Evolutionary conservation across 2,329 filamentous ascomycete species (phyloP).

Genomic region (Fusarium sp.): DNA sequence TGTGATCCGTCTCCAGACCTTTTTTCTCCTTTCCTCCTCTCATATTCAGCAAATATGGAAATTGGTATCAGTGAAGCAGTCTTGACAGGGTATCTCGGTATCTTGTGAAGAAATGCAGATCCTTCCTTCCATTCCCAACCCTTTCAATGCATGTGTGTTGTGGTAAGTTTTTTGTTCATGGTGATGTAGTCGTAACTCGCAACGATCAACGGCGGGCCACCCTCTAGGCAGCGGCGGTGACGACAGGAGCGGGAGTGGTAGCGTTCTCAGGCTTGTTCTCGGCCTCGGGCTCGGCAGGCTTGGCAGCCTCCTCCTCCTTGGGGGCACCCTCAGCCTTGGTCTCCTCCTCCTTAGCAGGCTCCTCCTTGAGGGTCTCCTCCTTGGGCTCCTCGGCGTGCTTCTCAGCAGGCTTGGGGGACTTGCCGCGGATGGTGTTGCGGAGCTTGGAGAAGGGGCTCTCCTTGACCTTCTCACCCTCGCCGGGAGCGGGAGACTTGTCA

Average conservation of each 20-base stretch:
- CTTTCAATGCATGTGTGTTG: constrained; percentile 50
- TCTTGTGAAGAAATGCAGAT: constrained; percentile 63
- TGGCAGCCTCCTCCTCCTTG: constrained; percentile 65
- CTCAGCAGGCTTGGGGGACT: constrained; percentile 52
- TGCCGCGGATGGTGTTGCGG: constrained; percentile 63
- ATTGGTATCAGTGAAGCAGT: constrained; percentile 57
- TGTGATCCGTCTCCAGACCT: constrained; percentile 25
- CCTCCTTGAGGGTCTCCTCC: constrained; percentile 51
- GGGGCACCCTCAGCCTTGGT: constrained; percentile 44
- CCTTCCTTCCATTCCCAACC: constrained; percentile 58
- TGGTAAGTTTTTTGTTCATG: constrained; percentile 39
- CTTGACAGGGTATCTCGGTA: constrained; percentile 64
- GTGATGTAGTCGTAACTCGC: constrained; percentile 40
- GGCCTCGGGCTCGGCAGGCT: constrained; percentile 49
- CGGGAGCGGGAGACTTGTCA: constrained; percentile 65
- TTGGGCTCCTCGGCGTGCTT: constrained; percentile 47
- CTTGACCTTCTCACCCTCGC: constrained; percentile 66
- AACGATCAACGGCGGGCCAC: constrained; percentile 38
- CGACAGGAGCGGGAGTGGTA: constrained; percentile 54
- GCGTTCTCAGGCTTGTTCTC: constrained; percentile 54
- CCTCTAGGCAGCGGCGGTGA: constrained; percentile 62
- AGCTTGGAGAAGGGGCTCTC: constrained; percentile 68
- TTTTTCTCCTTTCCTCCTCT: constrained; percentile 35
- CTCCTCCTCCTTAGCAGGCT: constrained; percentile 50
- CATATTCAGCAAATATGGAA: constrained; percentile 45